A percentile compares a stretch with the other conserved stretches of the same genome.
phyloP scores from a whole-genome alignment of 2,329 filamentous ascomycete genomes.

The Bipolaris cookei region DNA sequence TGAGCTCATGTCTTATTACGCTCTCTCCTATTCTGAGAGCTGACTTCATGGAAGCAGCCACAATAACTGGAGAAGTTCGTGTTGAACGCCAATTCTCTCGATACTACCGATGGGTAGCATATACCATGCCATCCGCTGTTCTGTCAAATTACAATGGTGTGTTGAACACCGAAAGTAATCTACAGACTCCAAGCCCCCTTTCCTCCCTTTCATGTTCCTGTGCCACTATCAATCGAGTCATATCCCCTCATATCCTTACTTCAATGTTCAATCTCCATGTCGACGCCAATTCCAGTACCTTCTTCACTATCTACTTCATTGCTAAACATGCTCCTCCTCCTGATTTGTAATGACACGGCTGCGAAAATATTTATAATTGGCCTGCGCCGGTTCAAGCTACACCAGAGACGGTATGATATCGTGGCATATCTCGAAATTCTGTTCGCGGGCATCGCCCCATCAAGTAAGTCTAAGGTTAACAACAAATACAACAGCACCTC shows the following conservation, averaged over 20 bases:
- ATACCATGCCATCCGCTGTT: not conserved
- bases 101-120: not conserved
- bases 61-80: not conserved
- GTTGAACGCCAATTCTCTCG: not conserved
- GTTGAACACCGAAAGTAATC: not conserved
- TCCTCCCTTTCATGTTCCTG: not conserved
- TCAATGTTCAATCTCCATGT: not conserved
- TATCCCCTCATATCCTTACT: not conserved
- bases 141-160: not conserved
- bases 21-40: not conserved
- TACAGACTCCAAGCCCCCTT: not conserved
- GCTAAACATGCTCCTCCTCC: no score
- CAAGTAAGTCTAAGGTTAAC: conserved; percentile 31
- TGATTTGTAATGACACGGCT: not conserved
- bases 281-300: no score
- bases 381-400: conserved; percentile 1
- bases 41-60: not conserved
- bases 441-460: conserved; percentile 34
- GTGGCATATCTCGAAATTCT: conserved; percentile 23
- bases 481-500: conserved; percentile 21
- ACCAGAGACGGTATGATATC: conserved; percentile 19
- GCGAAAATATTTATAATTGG: not conserved
- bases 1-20: not conserved
- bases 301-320: not conserved
- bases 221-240: not conserved